Conservation (phyloP, 2,329 filamentous ascomycete genomes). For the Fusarium sp. region DNA sequence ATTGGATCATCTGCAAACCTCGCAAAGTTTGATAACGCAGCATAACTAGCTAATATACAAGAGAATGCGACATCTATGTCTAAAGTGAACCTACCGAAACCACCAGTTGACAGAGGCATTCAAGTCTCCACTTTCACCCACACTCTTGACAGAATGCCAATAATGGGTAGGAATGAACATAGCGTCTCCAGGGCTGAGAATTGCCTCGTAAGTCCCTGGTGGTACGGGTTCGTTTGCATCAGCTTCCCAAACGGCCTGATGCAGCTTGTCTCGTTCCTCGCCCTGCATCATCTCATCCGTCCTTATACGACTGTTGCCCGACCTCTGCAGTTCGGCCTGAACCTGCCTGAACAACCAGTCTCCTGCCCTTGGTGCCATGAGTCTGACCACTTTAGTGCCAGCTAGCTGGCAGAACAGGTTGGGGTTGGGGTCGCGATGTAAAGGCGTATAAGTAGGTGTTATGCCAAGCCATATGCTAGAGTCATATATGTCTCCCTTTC, state of each 20-base stretch:
- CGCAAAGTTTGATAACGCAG: slow-evolving; percentile 16
- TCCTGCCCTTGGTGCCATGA: slow-evolving; percentile 75
- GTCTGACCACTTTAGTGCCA: slow-evolving; percentile 76
- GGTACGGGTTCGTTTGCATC: slow-evolving; percentile 21
- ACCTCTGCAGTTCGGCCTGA: slow-evolving; percentile 53
- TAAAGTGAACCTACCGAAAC: slow-evolving; percentile 51
- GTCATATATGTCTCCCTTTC: slow-evolving; percentile 86
- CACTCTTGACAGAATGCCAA: slow-evolving; percentile 60
- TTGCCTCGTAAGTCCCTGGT: slow-evolving; percentile 61
- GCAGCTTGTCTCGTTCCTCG: slow-evolving; percentile 72
- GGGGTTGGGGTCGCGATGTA: slow-evolving; percentile 93
- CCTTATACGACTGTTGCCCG: slow-evolving; percentile 66
- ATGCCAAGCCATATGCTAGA: slow-evolving; percentile 90
- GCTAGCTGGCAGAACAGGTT: slow-evolving; percentile 90
- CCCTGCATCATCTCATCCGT: slow-evolving; percentile 94
- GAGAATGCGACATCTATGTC: background rate
- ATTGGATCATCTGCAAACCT: slow-evolving; percentile 64
- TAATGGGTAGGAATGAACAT: slow-evolving; percentile 58
- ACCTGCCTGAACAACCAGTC: slow-evolving; percentile 69
- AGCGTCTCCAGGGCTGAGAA: slow-evolving; percentile 64
- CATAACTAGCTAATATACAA: background rate
- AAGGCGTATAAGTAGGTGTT: slow-evolving; percentile 87
- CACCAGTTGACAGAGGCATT: slow-evolving; percentile 61
- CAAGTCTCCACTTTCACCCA: slow-evolving; percentile 48
- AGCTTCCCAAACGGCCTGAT: slow-evolving; percentile 75